Evolutionary conservation across 805 yeast species (phyloP).

Genomic region (Saccharomycopsis sp.): DNA sequence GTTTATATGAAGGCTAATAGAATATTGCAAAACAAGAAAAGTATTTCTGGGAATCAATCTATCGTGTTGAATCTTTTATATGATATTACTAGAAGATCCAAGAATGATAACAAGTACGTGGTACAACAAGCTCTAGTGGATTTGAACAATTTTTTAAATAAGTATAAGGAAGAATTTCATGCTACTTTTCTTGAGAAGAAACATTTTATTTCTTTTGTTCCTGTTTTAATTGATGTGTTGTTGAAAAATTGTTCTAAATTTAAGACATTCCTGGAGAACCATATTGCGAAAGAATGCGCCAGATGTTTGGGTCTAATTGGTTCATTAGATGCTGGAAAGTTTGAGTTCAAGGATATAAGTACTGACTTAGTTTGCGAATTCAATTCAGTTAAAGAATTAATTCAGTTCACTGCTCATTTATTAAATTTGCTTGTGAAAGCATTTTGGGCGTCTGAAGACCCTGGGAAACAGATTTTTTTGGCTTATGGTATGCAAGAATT

Average conservation of each 20-base stretch:
- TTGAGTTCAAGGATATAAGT: slow-evolving; percentile 33
- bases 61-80: slow-evolving; percentile 31
- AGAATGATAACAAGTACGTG: slow-evolving; percentile 61
- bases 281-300: slow-evolving; percentile 42
- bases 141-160: slow-evolving; percentile 44
- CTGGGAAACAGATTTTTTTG: slow-evolving; percentile 71
- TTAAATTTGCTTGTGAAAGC: slow-evolving; percentile 62
- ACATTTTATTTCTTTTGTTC: slow-evolving; percentile 30
- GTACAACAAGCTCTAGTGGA: slow-evolving; percentile 68
- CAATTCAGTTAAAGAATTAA: slow-evolving; percentile 46
- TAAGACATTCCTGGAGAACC: slow-evolving; percentile 30
- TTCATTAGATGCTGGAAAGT: slow-evolving; percentile 34
- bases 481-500: slow-evolving; percentile 89
- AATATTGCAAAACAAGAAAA: slow-evolving; percentile 25
- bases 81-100: slow-evolving; percentile 49
- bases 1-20: slow-evolving; percentile 27
- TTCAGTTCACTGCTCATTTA: slow-evolving; percentile 9
- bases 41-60: slow-evolving; percentile 9
- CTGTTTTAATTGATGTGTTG: slow-evolving; percentile 44
- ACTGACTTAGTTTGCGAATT: slow-evolving; percentile 55
- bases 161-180: slow-evolving; percentile 45
- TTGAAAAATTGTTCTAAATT: slow-evolving; percentile 52
- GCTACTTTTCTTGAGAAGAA: slow-evolving; percentile 34
- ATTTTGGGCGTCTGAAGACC: slow-evolving; percentile 86
- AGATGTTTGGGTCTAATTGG: slow-evolving; percentile 73